Evolutionary conservation across 2,329 filamentous ascomycete species (phyloP).

Genomic region (Saccharata proteae): DNA sequence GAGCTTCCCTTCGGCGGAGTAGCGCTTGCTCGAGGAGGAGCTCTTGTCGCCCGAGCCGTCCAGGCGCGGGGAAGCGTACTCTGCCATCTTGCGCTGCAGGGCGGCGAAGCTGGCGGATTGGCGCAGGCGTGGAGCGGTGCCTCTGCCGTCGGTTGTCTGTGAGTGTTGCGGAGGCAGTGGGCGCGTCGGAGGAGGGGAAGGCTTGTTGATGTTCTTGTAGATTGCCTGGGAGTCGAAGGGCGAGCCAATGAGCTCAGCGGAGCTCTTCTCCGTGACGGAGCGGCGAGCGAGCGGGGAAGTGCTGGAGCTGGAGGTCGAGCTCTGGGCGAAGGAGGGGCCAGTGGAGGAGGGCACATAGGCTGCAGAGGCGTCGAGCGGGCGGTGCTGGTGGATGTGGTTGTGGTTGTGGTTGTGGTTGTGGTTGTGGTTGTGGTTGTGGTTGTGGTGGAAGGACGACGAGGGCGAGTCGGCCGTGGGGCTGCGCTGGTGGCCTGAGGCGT

Average conservation of each 20-base stretch:
- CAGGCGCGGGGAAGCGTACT: slow-evolving; percentile 20
- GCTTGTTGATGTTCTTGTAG: slow-evolving; percentile 21
- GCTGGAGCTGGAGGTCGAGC: slow-evolving; percentile 9
- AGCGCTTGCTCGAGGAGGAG: slow-evolving; percentile 27
- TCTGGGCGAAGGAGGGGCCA: no score
- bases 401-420: background rate
- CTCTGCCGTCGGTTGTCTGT: slow-evolving; percentile 15
- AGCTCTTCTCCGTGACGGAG: slow-evolving; percentile 19
- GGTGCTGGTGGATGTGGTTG: background rate
- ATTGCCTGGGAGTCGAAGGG: slow-evolving; percentile 28
- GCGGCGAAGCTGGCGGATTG: slow-evolving; percentile 31
- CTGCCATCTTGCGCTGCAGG: slow-evolving; percentile 32
- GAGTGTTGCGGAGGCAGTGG: slow-evolving; percentile 18
- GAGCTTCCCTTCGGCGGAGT: slow-evolving; percentile 24
- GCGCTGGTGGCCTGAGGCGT: slow-evolving; percentile 9
- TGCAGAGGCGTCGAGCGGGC: background rate
- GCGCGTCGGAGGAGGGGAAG: slow-evolving; percentile 9
- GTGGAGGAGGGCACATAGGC: background rate
- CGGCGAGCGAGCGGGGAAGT: slow-evolving; percentile 7
- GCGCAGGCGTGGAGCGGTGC: slow-evolving; percentile 21
- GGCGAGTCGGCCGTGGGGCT: slow-evolving; percentile 8
- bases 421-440: background rate
- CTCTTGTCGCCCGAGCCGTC: slow-evolving; percentile 21
- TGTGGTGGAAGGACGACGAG: slow-evolving; percentile 8
- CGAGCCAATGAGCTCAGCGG: slow-evolving; percentile 25